Base-by-base conservation (phyloP, 345 rosid genomes). In the Camelina hispida region DNA sequence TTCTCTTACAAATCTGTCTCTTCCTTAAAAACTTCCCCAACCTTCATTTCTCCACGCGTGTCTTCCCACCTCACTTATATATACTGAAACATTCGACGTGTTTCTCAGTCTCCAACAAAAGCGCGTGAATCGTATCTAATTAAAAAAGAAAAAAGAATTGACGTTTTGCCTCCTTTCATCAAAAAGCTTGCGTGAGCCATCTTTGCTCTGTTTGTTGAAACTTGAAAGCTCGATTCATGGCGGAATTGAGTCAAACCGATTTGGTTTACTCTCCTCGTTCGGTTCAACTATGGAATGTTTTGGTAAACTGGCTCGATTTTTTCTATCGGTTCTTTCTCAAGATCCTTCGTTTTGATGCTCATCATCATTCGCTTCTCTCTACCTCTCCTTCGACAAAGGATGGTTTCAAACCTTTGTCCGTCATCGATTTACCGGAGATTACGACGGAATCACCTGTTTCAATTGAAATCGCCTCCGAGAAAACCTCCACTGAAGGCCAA, bases 221-320 rank as follows among this genome's bases (percentile, higher is more conserved):
- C 25, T 23, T 23, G 25, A 23, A 23, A 23, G 25, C 25, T 23
- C 37, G 34, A 71, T 47, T 61, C 56, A 92, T 89, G 97, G 88
- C 84, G 37, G 97, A 91, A 93, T 80, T 91, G 85, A 83, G 86
- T 72, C 94, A 81, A 82, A 8, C 86, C 63, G 95, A 91, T 79
- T 84, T 81, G n/a, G 85, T 80, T 47, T 83, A 85, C 76, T 81
- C 91, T 30, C 81, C 90, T 22, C 82, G 85, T 68, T 80, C 93
- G n/a, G 8, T 64, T 66, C 88, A 85, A 42, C 60, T 85, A 16
- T 88, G 91, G 96, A 78, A 84, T 53, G 66, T 88, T 13, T 78
- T 91, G 4, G 74, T 86, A 74, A 82, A 83, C 79, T 91, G 91
- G 89, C 79, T 91, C 6, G 87, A 83, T 80, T 88, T 91, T 80